Evolutionary conservation across 306 rosid species (phyloP), one percentile per base, ranked within the genome.

Genomic region (Quillaja saponaria): DNA sequence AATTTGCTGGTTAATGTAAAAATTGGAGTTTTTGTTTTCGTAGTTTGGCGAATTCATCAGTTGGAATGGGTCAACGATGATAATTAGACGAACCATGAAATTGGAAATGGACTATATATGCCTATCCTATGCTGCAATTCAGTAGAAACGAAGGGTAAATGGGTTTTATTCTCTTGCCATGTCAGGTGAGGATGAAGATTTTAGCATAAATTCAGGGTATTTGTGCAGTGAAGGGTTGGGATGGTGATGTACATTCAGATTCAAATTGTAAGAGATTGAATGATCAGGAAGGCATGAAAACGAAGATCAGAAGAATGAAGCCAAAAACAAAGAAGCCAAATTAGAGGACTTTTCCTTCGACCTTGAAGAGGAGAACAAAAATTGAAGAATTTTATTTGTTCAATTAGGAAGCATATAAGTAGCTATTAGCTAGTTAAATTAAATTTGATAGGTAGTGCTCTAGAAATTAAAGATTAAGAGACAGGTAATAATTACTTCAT

Each of bases 31-130:
- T n/a, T 81, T 20, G 20, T 10, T 35, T 50, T 0, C 53, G 35
- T 16, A 11, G 39, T n/a, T 58, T 20, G 33, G n/a, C 12, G 40
- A 5, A 57, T 55, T 51, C 17, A 40, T 42, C 14, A 55, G 46
- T 39, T 55, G 54, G 58, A 60, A 71, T 75, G 76, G 60, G 80
- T 20, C 31, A 66, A 76, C 42, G 59, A 92, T 92, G 96, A 80
- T 85, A 61, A 68, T 80, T 63, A 86, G 89, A 60, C 84, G 86
- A 35, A 80, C 85, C 34, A 46, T 67, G 89, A 89, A 82, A 81
- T 48, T 70, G 16, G 95, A 89, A 76, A 81, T 86, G 34, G 84
- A 73, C 25, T 71, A 47, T n/a, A n/a, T n/a, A n/a, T 55, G 75
- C 40, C 20, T 73, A n/a, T n/a, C n/a, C n/a, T n/a, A 37, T 66